Evolutionary conservation across 257 asterid species (phyloP).

Genomic region (Echium plantagineum): DNA sequence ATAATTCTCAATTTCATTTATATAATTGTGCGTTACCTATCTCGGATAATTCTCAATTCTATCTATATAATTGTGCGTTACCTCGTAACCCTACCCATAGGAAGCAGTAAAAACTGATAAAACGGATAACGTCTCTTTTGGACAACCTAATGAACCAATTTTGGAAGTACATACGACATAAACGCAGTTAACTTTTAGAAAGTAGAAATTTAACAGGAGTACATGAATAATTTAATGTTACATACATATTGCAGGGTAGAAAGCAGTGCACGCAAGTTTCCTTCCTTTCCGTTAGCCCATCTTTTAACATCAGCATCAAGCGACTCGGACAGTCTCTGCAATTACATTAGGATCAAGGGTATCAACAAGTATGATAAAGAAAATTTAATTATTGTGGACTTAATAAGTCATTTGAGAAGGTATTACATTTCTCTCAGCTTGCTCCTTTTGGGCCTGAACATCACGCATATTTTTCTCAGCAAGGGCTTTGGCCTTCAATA

Average conservation of each 20-base stretch:
- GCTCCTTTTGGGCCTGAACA: constrained; percentile 86
- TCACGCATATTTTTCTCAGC: constrained; percentile 94
- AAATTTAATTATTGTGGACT: background rate
- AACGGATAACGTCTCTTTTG: background rate
- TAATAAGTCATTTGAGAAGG: constrained; percentile 5
- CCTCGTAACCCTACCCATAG: background rate
- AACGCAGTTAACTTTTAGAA: background rate
- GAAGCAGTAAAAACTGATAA: background rate
- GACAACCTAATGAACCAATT: no score
- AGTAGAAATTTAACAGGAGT: background rate
- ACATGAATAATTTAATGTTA: background rate
- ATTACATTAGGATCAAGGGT: constrained; percentile 10
- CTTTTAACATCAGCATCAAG: constrained; percentile 93
- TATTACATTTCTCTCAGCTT: constrained; percentile 89
- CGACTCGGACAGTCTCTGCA: constrained; percentile 85
- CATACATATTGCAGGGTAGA: constrained; percentile 96
- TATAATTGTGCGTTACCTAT: no score
- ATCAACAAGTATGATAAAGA: constrained; percentile 4
- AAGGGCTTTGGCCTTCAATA: constrained; percentile 87
- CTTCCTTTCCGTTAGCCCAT: constrained; percentile 93
- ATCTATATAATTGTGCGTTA: no score
- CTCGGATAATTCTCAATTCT: no score
- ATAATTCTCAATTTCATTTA: no score
- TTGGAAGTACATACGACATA: no score
- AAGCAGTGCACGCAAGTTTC: constrained; percentile 93